Base-by-base conservation (phyloP, 345 rosid species). In the Rhodomyrtus tomentosa region DNA sequence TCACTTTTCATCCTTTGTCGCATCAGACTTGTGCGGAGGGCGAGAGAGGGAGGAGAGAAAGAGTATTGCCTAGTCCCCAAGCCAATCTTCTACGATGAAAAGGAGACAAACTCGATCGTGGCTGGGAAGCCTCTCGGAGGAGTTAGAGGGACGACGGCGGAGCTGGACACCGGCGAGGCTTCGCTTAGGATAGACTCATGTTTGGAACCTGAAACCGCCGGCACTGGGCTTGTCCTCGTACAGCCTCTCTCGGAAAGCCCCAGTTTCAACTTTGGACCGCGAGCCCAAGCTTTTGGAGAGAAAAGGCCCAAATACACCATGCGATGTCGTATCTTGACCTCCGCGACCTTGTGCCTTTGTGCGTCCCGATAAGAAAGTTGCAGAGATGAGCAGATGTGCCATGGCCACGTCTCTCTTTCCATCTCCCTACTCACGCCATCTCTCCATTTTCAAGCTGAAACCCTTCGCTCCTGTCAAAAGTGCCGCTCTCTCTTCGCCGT, bases 371-470 rank as follows among this genome's bases (percentile, higher is more conserved):
- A 68, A 68, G 76, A 68, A 68, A 68, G 76, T 68, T 36, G 76
- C 76, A 68, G 76, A 68, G 76, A 83, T 87, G 73, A 89, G 90
- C 92, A 29, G 58, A 73, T 52, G 85, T 73, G 58, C 86, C 76
- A 85, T 85, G 86, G 86, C 89, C 84, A 73, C 85, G 16, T 18
- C 86, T 53, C 49, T 86, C 27, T 84, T 81, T 45, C 84, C 83
- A 25, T 82, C 88, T 53, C 58, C 83, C 32, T 74, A 50, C 79
- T 81, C 68, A 22, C 51, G 68, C 82, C 86, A 89, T 76, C 76
- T 79, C 84, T 85, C 50, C 86, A 92, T 87, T 55, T 85, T 89
- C 74, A 91, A 85, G 87, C 76, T 82, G 83, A 89, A 85, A 36
- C 36, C 50, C 80, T 50, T 80, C 50, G 82, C 83, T 81, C 76